A percentile compares a stretch with the other conserved stretches of the same genome.
Evolutionary conservation across 345 rosid species (phyloP).

Genomic region (Anastatica hierochuntica): DNA sequence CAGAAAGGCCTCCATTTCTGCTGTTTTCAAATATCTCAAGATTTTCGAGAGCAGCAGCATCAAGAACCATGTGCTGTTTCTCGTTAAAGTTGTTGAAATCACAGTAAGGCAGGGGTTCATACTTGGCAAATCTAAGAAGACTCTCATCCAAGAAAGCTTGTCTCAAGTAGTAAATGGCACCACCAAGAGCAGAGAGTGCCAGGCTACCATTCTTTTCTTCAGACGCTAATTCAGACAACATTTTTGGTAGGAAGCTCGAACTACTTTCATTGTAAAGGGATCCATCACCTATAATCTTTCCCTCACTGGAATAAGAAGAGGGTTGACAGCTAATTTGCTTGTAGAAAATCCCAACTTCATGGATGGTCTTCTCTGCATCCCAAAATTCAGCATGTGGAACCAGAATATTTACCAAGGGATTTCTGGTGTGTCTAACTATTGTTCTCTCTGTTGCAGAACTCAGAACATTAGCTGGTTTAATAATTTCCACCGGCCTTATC

Average conservation of each 20-base stretch:
- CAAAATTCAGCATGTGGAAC: conserved; percentile 70
- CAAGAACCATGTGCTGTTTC: conserved; percentile 82
- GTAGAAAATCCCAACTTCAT: conserved; percentile 47
- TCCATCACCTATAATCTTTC: conserved; percentile 19
- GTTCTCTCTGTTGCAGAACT: conserved; percentile 72
- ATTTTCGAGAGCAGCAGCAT: conserved; percentile 95
- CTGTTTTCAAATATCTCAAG: conserved; percentile 97
- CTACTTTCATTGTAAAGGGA: conserved; percentile 20
- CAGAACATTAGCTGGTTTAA: conserved; percentile 64
- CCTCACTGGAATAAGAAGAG: conserved; percentile 28
- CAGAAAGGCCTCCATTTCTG: conserved; percentile 70
- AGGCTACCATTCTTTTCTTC: conserved; percentile 44
- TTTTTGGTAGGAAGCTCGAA: conserved; percentile 38
- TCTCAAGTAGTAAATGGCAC: conserved; percentile 76
- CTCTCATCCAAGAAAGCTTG: conserved; percentile 86
- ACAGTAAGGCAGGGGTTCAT: conserved; percentile 66
- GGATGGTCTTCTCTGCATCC: conserved; percentile 73
- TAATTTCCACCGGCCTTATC: conserved; percentile 87
- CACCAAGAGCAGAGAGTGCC: conserved; percentile 96
- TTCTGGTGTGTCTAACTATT: conserved; percentile 72
- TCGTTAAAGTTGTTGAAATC: conserved; percentile 41
- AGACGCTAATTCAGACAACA: conserved; percentile 43
- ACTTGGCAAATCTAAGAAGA: conserved; percentile 83
- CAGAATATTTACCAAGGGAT: conserved; percentile 75
- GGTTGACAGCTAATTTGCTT: conserved; percentile 33